Evolutionary conservation across 2,329 filamentous ascomycete species (phyloP).

Genomic region (Plectosphaerella sp.): DNA sequence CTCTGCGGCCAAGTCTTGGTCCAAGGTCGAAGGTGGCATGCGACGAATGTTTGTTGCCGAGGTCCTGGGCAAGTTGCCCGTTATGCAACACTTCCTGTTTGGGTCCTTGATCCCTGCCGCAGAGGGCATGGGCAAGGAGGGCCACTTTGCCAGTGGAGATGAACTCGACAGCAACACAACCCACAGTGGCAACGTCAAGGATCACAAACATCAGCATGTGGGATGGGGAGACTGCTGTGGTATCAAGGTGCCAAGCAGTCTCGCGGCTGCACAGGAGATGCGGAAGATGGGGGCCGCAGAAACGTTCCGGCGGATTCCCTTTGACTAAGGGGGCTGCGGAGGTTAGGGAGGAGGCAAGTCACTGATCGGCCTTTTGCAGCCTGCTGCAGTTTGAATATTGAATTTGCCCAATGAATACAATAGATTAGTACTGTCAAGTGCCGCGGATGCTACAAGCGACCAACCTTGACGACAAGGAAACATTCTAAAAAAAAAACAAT

Average conservation of each 20-base stretch:
- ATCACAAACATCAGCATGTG: constrained; percentile 65
- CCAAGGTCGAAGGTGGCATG: constrained; percentile 93
- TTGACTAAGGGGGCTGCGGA: constrained; percentile 53
- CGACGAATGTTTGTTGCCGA: constrained; percentile 93
- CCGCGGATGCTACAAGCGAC: too few species aligned
- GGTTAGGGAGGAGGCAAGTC: not conserved
- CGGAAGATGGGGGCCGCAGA: constrained; percentile 64
- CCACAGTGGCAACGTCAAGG: constrained; percentile 54
- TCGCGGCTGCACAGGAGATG: constrained; percentile 86
- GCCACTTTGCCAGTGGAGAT: constrained; percentile 41
- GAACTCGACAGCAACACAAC: constrained; percentile 54
- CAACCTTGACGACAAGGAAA: too few species aligned
- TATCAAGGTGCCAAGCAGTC: constrained; percentile 91
- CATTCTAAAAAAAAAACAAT: too few species aligned
- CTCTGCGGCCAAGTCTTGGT: constrained; percentile 82
- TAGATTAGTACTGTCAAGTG: too few species aligned
- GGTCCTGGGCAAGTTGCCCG: constrained; percentile 86
- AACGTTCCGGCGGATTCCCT: constrained; percentile 69
- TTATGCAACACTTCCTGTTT: constrained; percentile 98
- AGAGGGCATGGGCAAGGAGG: constrained; percentile 72
- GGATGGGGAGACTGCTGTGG: constrained; percentile 97
- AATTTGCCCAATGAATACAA: too few species aligned
- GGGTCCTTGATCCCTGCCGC: constrained; percentile 77
- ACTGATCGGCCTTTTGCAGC: not conserved
- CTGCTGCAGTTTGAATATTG: not conserved